Base-by-base conservation (phyloP, 495 filamentous ascomycete genomes). In the Neurospora sp. region DNA sequence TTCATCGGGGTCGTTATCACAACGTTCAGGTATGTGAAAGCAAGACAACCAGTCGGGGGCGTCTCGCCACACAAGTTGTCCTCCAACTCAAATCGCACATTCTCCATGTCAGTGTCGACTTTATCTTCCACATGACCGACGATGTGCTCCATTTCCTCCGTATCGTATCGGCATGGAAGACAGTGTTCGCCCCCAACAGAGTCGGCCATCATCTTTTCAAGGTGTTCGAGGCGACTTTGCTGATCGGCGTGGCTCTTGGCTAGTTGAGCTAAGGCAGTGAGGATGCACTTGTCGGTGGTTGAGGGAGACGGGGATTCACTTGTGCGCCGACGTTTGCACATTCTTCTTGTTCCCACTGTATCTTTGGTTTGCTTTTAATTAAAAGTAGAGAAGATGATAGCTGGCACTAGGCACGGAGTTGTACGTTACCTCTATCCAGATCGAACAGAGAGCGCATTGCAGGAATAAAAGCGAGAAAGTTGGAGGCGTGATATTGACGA, bases 261-360 rank as follows among this genome's bases (percentile, higher is more conserved):
- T n/a, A n/a, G n/a, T n/a, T n/a, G n/a, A n/a, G n/a, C n/a, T n/a
- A 72, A 45, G 35, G 53, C 27, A 20, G 69, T 40, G 20, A 42
- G 14, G 59, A 69, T 69, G 20, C n/a, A 61, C 71, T 72, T 72
- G 71, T 45, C 27, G 20, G 22, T 14, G 22, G 31, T 45, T 12
- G 71, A 72, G 38, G 71, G 48, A 69, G 71, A 69, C 40, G 0
- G 69, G 3, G 38, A 20, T 31, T 72, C 71, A 14, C 71, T 72
- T 38, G 61, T 72, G 4, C 71, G 71, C 14, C 71, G 53, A 27
- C 71, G 71, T 72, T 72, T 72, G 16, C 71, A n/a, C n/a, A n/a
- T n/a, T n/a, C 12, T 41, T 41, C 12, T 41, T 41, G 4, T 41
- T 41, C 39, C 39, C 3, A 41, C 12, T 41, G 12, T 41, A 0